Evolutionary conservation across 176 grass and related monocot genomes (phyloP).

Genomic region (Secale cereale): DNA sequence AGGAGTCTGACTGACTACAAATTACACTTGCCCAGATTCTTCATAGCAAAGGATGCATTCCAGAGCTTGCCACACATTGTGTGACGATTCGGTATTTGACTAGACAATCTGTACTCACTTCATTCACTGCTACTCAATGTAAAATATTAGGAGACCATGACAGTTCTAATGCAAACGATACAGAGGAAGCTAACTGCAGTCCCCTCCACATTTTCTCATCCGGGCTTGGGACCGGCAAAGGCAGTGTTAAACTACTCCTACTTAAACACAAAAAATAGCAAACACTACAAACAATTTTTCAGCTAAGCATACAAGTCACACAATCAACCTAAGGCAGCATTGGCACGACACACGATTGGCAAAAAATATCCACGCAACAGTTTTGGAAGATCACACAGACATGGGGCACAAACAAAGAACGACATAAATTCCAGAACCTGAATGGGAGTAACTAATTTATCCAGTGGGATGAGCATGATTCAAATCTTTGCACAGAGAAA

Average conservation of each 20-base stretch:
- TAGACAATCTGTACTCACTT: no score
- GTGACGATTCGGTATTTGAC: no score
- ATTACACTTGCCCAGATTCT: no score
- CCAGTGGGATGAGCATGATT: not conserved
- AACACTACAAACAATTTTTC: not conserved
- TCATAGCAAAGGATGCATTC: no score
- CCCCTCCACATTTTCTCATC: constrained; percentile 64
- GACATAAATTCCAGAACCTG: not conserved
- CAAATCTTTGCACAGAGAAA: not conserved
- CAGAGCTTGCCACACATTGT: no score
- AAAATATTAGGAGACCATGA: no score
- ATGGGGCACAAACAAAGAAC: not conserved
- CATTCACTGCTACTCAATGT: no score
- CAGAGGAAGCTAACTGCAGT: not conserved
- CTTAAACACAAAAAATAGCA: not conserved
- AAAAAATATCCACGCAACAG: not conserved
- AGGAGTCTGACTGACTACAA: not conserved
- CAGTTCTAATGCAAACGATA: no score
- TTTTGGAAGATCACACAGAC: not conserved
- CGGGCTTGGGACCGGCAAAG: constrained; percentile 63
- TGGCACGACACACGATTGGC: not conserved
- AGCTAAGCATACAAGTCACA: not conserved
- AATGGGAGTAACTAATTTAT: not conserved
- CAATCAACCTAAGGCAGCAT: not conserved
- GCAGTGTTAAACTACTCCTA: constrained; percentile 53